Evolutionary conservation across 805 yeast genomes (phyloP).

Genomic region (Wickerhamomyces silvicola): DNA sequence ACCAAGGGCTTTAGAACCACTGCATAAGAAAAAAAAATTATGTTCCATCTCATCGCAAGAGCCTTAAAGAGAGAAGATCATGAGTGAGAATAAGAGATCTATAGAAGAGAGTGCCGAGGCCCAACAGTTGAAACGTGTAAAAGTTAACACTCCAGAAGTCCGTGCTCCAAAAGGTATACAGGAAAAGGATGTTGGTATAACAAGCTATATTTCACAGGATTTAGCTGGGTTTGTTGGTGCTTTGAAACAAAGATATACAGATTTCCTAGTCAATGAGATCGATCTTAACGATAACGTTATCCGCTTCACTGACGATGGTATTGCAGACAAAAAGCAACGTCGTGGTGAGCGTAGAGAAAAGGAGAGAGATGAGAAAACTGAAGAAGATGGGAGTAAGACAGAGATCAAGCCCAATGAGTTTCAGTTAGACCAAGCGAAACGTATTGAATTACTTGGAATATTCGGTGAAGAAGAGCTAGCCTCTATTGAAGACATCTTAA

Average conservation of each 20-base stretch:
- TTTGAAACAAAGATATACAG: conserved; percentile 86
- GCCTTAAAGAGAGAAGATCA: too few relatives aligned
- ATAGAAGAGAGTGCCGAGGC: conserved; percentile 11
- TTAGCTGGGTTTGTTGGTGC: conserved; percentile 67
- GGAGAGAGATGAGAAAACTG: conserved; percentile 18
- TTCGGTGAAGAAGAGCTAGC: conserved; percentile 59
- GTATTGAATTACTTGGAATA: conserved; percentile 39
- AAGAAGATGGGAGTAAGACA: conserved; percentile 17
- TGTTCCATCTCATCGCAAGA: too few relatives aligned
- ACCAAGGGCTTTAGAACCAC: too few relatives aligned
- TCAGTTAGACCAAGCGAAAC: conserved; percentile 39
- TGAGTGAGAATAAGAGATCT: conserved; percentile 19
- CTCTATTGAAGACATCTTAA: conserved; percentile 47
- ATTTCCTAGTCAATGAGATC: conserved; percentile 90
- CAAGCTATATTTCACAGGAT: conserved; percentile 51
- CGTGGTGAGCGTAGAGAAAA: conserved; percentile 37
- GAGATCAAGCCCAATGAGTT: conserved; percentile 26
- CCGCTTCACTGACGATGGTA: conserved; percentile 70
- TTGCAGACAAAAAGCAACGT: conserved; percentile 44
- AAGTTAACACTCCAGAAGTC: conserved; percentile 5
- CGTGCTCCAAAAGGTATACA: conserved; percentile 36
- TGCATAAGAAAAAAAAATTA: too few relatives aligned
- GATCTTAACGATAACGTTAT: conserved; percentile 61
- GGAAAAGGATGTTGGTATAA: conserved; percentile 85
- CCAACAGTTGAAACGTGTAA: conserved; percentile 16